Evolutionary conservation across 2,329 filamentous ascomycete species (phyloP).

Genomic region (Podosphaera fusca): DNA sequence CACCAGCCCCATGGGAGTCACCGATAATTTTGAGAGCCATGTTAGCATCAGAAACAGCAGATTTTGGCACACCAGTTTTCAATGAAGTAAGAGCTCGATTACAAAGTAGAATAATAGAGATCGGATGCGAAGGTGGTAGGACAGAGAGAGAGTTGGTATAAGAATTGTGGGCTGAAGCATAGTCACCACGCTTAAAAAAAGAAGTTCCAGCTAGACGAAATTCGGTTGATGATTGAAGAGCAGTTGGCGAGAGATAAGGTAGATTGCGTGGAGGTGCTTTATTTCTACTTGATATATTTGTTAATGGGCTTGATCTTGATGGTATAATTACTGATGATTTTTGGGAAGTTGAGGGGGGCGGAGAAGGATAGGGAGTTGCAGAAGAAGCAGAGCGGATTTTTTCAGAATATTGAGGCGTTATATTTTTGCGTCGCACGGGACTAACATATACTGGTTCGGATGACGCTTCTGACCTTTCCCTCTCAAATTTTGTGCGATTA

Average conservation of each 20-base stretch:
- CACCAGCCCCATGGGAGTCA: constrained; percentile 50
- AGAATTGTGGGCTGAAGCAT: constrained; percentile 58
- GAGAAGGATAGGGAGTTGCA: constrained; percentile 10
- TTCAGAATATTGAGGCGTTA: constrained; percentile 22
- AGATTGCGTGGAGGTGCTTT: constrained; percentile 21
- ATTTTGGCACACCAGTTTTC: constrained; percentile 79
- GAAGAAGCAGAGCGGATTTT: constrained; percentile 25
- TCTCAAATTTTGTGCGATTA: constrained; percentile 39
- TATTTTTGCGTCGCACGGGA: constrained; percentile 56
- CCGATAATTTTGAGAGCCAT: constrained; percentile 62
- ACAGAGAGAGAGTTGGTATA: constrained; percentile 57
- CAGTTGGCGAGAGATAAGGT: constrained; percentile 43
- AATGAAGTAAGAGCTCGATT: constrained; percentile 78
- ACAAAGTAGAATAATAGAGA: constrained; percentile 70
- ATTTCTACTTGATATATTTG: not conserved
- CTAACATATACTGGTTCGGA: constrained; percentile 69
- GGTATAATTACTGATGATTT: constrained; percentile 5
- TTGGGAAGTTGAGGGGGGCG: not conserved
- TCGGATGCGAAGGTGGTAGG: constrained; percentile 56
- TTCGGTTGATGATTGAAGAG: constrained; percentile 51
- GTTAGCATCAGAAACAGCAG: constrained; percentile 68
- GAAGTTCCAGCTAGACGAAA: constrained; percentile 62
- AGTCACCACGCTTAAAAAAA: constrained; percentile 88
- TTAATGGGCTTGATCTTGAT: constrained; percentile 3
- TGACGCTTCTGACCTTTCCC: constrained; percentile 57